Conservation (phyloP, 192 early-diverging fungal genomes). For the Lobosporangium transversale region DNA sequence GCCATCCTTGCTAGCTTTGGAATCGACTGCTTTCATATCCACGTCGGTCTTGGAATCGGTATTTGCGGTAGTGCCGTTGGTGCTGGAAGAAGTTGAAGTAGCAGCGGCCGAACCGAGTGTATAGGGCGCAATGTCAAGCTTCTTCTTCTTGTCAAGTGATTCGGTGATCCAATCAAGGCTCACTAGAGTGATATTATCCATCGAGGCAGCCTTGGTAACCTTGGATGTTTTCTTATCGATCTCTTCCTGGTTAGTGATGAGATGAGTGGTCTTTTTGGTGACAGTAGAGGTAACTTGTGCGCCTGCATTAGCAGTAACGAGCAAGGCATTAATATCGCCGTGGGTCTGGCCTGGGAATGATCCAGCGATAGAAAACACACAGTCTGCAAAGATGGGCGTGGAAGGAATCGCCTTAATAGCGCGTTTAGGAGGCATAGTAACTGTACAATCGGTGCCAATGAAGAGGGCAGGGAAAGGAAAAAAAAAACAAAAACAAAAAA, state of each 20-base stretch:
- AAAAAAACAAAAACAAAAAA: too few species aligned
- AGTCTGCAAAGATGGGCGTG: conserved; percentile 20
- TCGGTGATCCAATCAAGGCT: conserved; percentile 50
- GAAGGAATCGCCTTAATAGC: neutral
- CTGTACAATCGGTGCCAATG: too few species aligned
- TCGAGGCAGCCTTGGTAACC: conserved; percentile 16
- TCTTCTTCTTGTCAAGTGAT: conserved; percentile 24
- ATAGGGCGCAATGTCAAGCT: conserved; percentile 27
- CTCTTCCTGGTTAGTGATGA: conserved; percentile 46
- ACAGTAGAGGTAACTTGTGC: conserved; percentile 13
- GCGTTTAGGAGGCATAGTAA: conserved; percentile 47
- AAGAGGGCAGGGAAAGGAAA: too few species aligned
- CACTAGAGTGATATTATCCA: conserved; percentile 24
- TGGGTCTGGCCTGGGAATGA: conserved; percentile 8
- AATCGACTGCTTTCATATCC: neutral
- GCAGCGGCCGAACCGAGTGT: neutral
- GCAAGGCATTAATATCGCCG: conserved; percentile 6
- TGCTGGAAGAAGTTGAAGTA: neutral
- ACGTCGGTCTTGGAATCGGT: conserved; percentile 1
- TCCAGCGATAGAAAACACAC: conserved; percentile 25
- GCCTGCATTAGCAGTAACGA: conserved; percentile 2
- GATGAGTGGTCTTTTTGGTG: conserved; percentile 48
- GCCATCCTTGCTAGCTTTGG: neutral
- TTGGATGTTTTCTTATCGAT: conserved; percentile 31
- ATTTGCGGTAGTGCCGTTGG: neutral